A percentile compares a stretch with the other conserved stretches of the same genome.
These are phyloP conservation scores for Talaromyces thailandensis DNA, from an alignment of 495 filamentous ascomycete genomes.

Conservation along the genomic window DNA sequence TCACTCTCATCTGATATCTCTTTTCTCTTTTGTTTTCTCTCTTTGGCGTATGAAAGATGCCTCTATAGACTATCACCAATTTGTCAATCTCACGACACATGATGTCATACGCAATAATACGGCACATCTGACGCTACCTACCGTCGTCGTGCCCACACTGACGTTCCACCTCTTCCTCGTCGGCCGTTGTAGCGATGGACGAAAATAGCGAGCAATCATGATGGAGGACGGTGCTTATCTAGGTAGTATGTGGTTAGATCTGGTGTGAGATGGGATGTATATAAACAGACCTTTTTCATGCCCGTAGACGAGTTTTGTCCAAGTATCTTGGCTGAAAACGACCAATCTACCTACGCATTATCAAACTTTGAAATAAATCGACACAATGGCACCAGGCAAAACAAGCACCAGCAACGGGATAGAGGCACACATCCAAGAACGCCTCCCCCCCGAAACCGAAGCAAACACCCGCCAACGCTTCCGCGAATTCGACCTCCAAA, in stretches of 20 bases:
- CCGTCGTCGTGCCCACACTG: background rate
- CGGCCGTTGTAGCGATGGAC: background rate
- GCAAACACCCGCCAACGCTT: conserved; percentile 15
- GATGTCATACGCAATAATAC: background rate
- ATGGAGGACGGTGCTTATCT: background rate
- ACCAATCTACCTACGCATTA: background rate
- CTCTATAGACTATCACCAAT: too few species aligned
- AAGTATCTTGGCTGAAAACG: background rate
- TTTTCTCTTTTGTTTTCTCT: too few species aligned
- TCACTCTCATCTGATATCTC: too few species aligned
- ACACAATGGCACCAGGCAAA: background rate
- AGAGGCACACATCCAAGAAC: conserved; percentile 4
- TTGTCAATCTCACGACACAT: background rate
- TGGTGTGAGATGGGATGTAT: background rate
- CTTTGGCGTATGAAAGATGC: too few species aligned
- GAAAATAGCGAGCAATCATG: background rate
- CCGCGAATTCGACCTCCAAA: conserved; percentile 45
- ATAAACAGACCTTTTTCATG: background rate
- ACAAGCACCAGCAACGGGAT: background rate
- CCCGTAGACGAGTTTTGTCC: background rate
- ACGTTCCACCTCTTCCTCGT: background rate
- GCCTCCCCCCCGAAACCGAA: background rate
- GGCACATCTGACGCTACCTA: background rate
- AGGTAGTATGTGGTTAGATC: background rate
- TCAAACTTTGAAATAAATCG: background rate